Base-by-base conservation (phyloP, 179 eudicot species). In the Nepenthes alata region DNA sequence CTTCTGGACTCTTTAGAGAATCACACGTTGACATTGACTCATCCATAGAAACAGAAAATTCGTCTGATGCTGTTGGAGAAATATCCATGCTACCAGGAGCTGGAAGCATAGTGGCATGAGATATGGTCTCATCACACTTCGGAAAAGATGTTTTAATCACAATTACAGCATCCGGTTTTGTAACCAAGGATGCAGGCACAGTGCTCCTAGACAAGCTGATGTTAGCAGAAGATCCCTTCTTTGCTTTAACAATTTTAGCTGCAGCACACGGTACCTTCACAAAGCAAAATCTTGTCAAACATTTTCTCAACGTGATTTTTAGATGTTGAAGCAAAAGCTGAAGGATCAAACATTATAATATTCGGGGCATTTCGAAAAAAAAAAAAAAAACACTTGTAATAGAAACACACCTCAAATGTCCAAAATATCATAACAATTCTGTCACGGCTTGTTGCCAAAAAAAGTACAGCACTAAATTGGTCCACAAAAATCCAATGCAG, bases 21-120 rank as follows among this genome's bases (percentile, higher is more conserved):
- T 87, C 95, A 62, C 85, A 84, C n/a, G 87, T 81, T 11, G 98
- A 85, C 81, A 89, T 77, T 15, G 96, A 82, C 58, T 85, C 97
- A 53, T 89, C 98, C 83, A 83, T 67, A 45, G 98, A 87, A 57
- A 83, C 70, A 48, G 93, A 83, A 15, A 48, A 55, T 35, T 72
- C 74, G 74, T 79, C 78, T 12, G 90, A 85, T 38, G 75, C 70
- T 6, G n/a, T 13, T 4, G 95, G 87, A 64, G 84, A 86, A 4
- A 78, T 58, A 53, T 80, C 85, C 83, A 79, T 76, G 69, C 63
- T 59, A 7, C 12, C n/a, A 4, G 77, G 57, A 63, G 69, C 70
- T 53, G 76, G 72, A 41, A 64, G 72, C 63, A 60, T 56, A 60
- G 8, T 37, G 37, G 35, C 12, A 5, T 45, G 69, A 51, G 64